Conservation (phyloP, 1,284 basidiomycete species). For the Amylostereum chailletii region DNA sequence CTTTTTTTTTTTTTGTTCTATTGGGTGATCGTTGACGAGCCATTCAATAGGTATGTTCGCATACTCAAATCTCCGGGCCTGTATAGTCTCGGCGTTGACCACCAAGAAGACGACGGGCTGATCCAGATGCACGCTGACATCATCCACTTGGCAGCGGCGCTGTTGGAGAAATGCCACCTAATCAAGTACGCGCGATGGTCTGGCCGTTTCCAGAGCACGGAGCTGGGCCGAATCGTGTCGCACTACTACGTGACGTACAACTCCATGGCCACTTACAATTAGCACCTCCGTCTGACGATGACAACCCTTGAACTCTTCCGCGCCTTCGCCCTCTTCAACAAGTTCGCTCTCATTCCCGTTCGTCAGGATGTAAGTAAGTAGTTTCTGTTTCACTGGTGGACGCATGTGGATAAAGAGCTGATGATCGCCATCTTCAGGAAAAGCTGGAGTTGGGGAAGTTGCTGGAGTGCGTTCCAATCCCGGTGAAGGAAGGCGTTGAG, state of each 20-base stretch:
- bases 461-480: constrained; percentile 92
- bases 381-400: neutral
- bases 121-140: constrained; percentile 96
- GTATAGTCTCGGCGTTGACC: constrained; percentile 88
- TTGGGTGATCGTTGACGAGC: constrained; percentile 1
- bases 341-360: constrained; percentile 93
- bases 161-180: constrained; percentile 91
- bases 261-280: constrained; percentile 96
- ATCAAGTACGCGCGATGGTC: constrained; percentile 89
- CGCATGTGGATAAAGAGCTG: constrained; percentile 17
- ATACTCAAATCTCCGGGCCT: constrained; percentile 89
- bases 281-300: constrained; percentile 87
- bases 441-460: constrained; percentile 91
- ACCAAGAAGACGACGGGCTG: constrained; percentile 77
- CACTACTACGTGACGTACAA: constrained; percentile 96
- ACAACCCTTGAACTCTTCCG: constrained; percentile 88
- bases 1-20: constrained; percentile 2
- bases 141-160: constrained; percentile 86
- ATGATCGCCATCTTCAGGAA: constrained; percentile 32
- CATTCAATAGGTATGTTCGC: constrained; percentile 71
- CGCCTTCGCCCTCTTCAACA: constrained; percentile 93
- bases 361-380: constrained; percentile 27
- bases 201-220: constrained; percentile 86
- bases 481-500: constrained; percentile 94
- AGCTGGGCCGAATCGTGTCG: constrained; percentile 91